Evolutionary conservation across 148 eudicot species (phyloP).

Genomic region (Polygonum aviculare): DNA sequence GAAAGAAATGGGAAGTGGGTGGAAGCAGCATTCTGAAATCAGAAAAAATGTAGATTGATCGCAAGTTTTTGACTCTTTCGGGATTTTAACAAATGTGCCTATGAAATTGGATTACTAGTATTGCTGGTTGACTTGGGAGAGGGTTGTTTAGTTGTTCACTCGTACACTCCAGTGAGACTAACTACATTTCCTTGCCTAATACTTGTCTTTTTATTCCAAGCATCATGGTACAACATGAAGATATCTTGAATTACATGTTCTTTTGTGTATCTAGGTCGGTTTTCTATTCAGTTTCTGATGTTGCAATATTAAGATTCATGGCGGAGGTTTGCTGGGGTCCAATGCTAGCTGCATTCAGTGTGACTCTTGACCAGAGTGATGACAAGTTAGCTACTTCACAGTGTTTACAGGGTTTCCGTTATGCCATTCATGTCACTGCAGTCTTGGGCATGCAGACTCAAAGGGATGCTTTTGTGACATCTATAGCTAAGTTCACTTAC

Average conservation of each 20-base stretch:
- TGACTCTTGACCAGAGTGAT: conserved; percentile 96
- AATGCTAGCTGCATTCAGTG: conserved; percentile 96
- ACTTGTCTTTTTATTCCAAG: neutral
- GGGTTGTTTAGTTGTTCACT: neutral
- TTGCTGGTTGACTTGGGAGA: neutral
- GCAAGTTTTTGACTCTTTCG: neutral
- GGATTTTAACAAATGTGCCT: neutral
- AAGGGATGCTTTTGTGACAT: conserved; percentile 95
- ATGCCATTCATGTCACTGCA: conserved; percentile 93
- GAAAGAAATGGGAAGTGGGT: neutral
- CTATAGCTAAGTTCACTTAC: conserved; percentile 91
- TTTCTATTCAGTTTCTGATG: conserved; percentile 65
- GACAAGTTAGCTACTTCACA: conserved; percentile 77
- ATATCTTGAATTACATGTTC: neutral
- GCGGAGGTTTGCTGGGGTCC: conserved; percentile 99
- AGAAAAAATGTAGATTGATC: neutral
- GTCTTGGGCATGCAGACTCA: conserved; percentile 97
- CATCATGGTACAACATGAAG: neutral
- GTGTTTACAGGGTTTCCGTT: conserved; percentile 86
- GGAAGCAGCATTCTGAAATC: neutral
- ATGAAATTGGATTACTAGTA: neutral
- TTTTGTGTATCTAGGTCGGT: conserved; percentile 50
- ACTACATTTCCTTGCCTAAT: neutral
- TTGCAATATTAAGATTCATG: conserved; percentile 93
- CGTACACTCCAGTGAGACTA: neutral